A percentile compares a stretch with the other conserved stretches of the same genome.
Conservation (phyloP, 2,329 filamentous ascomycete species). For the Emmonsiellopsis sp. region DNA sequence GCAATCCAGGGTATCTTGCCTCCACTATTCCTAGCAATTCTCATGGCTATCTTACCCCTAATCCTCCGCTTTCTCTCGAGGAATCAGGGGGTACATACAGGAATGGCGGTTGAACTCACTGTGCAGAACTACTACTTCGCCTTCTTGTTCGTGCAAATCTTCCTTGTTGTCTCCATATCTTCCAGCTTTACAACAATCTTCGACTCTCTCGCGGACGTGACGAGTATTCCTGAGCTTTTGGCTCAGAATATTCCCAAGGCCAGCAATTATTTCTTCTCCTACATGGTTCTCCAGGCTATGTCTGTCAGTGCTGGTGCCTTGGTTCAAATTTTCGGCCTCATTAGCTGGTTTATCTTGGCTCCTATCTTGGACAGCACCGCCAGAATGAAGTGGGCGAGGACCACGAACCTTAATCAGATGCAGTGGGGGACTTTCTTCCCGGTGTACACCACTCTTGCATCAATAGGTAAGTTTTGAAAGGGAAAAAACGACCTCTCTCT, state of each 20-base stretch:
- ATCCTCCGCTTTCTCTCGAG: slow-evolving; percentile 65
- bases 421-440: slow-evolving; percentile 93
- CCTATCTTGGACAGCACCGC: slow-evolving; percentile 76
- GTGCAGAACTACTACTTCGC: slow-evolving; percentile 89
- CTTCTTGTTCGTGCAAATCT: slow-evolving; percentile 91
- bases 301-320: slow-evolving; percentile 84
- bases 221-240: slow-evolving; percentile 62
- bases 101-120: slow-evolving; percentile 66
- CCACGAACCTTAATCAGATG: slow-evolving; percentile 67
- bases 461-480: slow-evolving; percentile 53
- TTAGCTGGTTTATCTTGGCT: slow-evolving; percentile 73
- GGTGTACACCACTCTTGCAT: slow-evolving; percentile 92
- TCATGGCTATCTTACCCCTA: slow-evolving; percentile 73
- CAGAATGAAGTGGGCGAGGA: slow-evolving; percentile 73
- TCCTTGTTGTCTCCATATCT: slow-evolving; percentile 82
- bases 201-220: slow-evolving; percentile 54
- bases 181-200: slow-evolving; percentile 62
- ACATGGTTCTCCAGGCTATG: slow-evolving; percentile 91
- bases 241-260: slow-evolving; percentile 74
- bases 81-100: slow-evolving; percentile 73
- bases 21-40: slow-evolving; percentile 62
- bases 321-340: slow-evolving; percentile 68
- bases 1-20: slow-evolving; percentile 81
- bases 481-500: too few species aligned
- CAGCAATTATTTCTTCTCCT: slow-evolving; percentile 96